phyloP scores from a whole-genome alignment of 2,329 filamentous ascomycete genomes.

The Trichoderma pleuroti region DNA sequence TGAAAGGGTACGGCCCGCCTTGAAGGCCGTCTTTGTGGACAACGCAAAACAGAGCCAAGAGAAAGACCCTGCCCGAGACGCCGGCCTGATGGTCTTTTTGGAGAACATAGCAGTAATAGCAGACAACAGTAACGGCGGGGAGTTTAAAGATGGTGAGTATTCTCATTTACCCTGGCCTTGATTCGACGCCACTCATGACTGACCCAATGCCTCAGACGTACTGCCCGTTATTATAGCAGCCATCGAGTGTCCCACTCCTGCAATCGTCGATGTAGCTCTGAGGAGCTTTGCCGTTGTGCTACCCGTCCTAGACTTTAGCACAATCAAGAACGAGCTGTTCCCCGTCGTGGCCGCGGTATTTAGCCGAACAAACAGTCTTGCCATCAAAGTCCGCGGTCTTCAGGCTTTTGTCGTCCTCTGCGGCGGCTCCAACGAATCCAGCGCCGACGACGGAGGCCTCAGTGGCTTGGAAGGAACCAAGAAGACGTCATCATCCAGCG shows the following conservation, averaged over 20 bases:
- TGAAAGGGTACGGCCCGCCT: slow-evolving; percentile 77
- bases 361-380: slow-evolving; percentile 85
- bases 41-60: slow-evolving; percentile 60
- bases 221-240: slow-evolving; percentile 80
- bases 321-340: slow-evolving; percentile 95
- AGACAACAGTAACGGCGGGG: slow-evolving; percentile 79
- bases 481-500: slow-evolving; percentile 66
- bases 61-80: slow-evolving; percentile 78
- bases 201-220: slow-evolving; percentile 57
- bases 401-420: slow-evolving; percentile 89
- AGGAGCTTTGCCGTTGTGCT: slow-evolving; percentile 75
- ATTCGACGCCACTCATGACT: background rate
- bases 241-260: slow-evolving; percentile 84
- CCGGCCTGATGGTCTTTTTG: slow-evolving; percentile 84
- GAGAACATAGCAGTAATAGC: slow-evolving; percentile 76
- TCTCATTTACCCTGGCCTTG: background rate
- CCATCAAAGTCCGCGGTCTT: slow-evolving; percentile 88
- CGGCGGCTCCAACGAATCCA: slow-evolving; percentile 62
- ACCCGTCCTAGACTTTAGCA: slow-evolving; percentile 88
- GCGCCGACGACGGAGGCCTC: slow-evolving; percentile 62
- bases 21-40: slow-evolving; percentile 78
- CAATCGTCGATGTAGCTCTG: slow-evolving; percentile 81
- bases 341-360: slow-evolving; percentile 88
- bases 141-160: slow-evolving; percentile 82
- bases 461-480: slow-evolving; percentile 63